These are phyloP conservation scores for Lentinula detonsa DNA, from an alignment of 768 basidiomycete species.

Conservation along the genomic window DNA sequence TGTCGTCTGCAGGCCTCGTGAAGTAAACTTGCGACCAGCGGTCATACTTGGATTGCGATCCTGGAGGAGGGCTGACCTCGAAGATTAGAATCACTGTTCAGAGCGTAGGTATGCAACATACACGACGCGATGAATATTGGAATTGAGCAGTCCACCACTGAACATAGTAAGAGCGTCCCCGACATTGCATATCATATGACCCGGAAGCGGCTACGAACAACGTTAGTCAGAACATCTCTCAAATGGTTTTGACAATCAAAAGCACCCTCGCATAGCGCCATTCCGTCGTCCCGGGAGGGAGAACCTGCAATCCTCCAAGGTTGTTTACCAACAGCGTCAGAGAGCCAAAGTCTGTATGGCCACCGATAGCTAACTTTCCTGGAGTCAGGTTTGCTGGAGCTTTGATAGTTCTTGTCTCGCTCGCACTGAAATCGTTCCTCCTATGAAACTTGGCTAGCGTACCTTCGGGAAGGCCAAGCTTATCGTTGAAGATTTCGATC, in stretches of 20 bases:
- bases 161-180: constrained; percentile 59
- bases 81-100: background rate
- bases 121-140: constrained; percentile 61
- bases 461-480: constrained; percentile 35
- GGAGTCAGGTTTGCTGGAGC: constrained; percentile 25
- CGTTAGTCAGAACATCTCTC: constrained; percentile 7
- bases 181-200: constrained; percentile 54
- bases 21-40: constrained; percentile 71
- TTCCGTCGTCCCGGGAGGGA: constrained; percentile 50
- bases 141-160: constrained; percentile 58
- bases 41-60: constrained; percentile 41
- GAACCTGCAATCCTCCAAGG: constrained; percentile 65
- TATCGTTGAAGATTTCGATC: constrained; percentile 36
- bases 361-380: constrained; percentile 28
- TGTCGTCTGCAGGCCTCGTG: constrained; percentile 51
- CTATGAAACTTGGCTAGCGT: constrained; percentile 29
- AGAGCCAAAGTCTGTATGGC: constrained; percentile 69
- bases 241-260: constrained; percentile 16
- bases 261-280: constrained; percentile 66
- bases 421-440: constrained; percentile 26
- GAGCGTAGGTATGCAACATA: constrained; percentile 17
- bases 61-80: constrained; percentile 50
- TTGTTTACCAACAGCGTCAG: constrained; percentile 66
- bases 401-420: constrained; percentile 36
- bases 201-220: constrained; percentile 45